A percentile compares a stretch with the other conserved stretches of the same genome.
These are phyloP conservation scores for Cryphonectria japonica DNA, from an alignment of 2,329 filamentous ascomycete species.

Conservation along the genomic window DNA sequence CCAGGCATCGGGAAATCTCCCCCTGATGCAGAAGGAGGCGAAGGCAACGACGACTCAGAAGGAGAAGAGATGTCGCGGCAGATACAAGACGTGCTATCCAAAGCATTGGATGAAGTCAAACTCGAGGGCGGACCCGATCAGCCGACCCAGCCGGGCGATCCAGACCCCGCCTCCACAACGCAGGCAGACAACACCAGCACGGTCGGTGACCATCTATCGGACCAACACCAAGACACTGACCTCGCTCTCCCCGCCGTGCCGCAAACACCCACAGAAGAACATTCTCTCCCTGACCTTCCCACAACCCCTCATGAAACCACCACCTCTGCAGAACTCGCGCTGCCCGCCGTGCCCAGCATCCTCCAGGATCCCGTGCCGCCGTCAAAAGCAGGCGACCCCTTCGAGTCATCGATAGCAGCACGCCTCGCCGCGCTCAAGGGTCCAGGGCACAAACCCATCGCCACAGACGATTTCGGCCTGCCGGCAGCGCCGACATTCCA, in stretches of 20 bases:
- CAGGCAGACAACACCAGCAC: background rate
- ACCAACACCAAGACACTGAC: slow-evolving; percentile 1
- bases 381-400: slow-evolving; percentile 36
- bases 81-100: slow-evolving; percentile 49
- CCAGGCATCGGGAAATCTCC: background rate
- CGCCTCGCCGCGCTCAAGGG: slow-evolving; percentile 57
- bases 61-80: slow-evolving; percentile 52
- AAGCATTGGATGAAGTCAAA: slow-evolving; percentile 51
- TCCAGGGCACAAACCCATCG: slow-evolving; percentile 36
- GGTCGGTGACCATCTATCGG: background rate
- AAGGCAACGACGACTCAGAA: slow-evolving; percentile 50
- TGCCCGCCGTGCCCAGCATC: slow-evolving; percentile 52
- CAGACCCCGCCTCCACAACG: slow-evolving; percentile 23
- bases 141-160: background rate
- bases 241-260: slow-evolving; percentile 20
- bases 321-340: slow-evolving; percentile 39
- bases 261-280: slow-evolving; percentile 7
- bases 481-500: slow-evolving; percentile 55
- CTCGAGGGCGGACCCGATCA: slow-evolving; percentile 36
- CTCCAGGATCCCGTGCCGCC: slow-evolving; percentile 43
- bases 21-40: slow-evolving; percentile 20
- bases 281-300: slow-evolving; percentile 12
- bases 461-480: slow-evolving; percentile 45
- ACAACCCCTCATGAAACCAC: slow-evolving; percentile 15
- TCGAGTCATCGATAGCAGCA: slow-evolving; percentile 52